Evolutionary conservation across 768 basidiomycete species (phyloP), one percentile per base, ranked within the genome.

Genomic region (Nidularia pulvinata): DNA sequence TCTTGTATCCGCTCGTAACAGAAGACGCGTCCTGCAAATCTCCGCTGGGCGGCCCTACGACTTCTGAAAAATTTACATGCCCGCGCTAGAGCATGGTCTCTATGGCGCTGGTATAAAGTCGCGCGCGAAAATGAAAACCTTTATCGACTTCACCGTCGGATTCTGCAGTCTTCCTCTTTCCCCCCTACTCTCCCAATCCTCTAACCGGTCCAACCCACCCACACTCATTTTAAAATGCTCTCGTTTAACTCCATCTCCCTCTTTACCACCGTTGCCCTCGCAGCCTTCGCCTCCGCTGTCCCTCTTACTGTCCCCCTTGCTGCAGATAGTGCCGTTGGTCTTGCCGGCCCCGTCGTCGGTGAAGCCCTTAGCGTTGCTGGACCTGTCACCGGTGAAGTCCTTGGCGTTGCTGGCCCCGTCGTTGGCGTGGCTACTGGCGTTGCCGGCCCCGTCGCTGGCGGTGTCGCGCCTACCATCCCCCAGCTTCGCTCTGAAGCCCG

Each of bases 191-290:
- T 57, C 25, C 39, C 49, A 19, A 46, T 33, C 13, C 42, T 16
- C 33, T 51, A 55, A 47, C 34, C 55, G n/a, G 46, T 51, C 19
- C 44, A 34, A 36, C 48, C 32, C 50, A 45, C 33, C 39, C 35
- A 58, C 62, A 57, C 30, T 64, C 63, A 5, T 64, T 62, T 52
- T 42, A 35, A 46, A 59, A 68, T 68, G 67, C 52, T 48, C 46
- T 59, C 53, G 50, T 61, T 65, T 59, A 56, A 51, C 44, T 44
- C 58, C 19, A 49, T 66, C 51, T 44, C 67, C 47, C 36, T 60
- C 55, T 22, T 67, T 54, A 49, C 60, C 50, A 57, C 62, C 47
- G 6, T 64, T 14, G 61, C 61, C 35, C 60, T 54, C 50, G 61
- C 65, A 13, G 51, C 54, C 6, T 45, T 60, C 57, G 35, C 56